A percentile compares a stretch with the other conserved stretches of the same genome.
These are phyloP conservation scores for Coniochaeta sp. DNA, from an alignment of 2,329 filamentous ascomycete genomes.

Conservation along the genomic window DNA sequence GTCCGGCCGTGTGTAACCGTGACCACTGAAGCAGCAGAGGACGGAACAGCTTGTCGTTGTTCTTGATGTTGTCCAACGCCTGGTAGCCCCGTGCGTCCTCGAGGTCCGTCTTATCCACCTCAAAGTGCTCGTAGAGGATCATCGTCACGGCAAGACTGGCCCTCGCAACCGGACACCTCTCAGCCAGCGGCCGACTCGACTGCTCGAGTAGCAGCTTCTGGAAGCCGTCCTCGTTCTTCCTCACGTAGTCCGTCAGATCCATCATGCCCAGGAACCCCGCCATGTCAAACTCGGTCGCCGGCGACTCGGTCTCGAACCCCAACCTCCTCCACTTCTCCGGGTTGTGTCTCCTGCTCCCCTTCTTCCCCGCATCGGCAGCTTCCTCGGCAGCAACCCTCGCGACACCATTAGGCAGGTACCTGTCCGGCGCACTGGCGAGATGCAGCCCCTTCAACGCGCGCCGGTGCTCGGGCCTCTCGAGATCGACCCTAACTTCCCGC, in stretches of 20 bases:
- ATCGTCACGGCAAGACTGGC: conserved; percentile 81
- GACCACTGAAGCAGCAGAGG: conserved; percentile 92
- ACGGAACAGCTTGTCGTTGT: conserved; percentile 79
- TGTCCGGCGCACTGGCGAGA: conserved; percentile 69
- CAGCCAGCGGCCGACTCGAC: conserved; percentile 58
- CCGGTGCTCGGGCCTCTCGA: conserved; percentile 83
- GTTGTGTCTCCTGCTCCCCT: conserved; percentile 65
- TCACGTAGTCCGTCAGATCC: conserved; percentile 90
- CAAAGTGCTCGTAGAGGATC: conserved; percentile 91
- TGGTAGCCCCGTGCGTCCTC: conserved; percentile 73
- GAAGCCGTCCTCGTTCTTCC: conserved; percentile 85
- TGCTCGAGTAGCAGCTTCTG: conserved; percentile 91
- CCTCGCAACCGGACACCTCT: conserved; percentile 79
- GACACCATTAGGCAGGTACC: conserved; percentile 31
- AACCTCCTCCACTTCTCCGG: conserved; percentile 89
- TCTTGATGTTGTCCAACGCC: conserved; percentile 63
- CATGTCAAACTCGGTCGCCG: conserved; percentile 74
- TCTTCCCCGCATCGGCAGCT: conserved; percentile 33
- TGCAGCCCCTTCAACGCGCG: conserved; percentile 81
- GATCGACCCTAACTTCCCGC: conserved; percentile 75
- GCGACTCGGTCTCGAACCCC: conserved; percentile 86
- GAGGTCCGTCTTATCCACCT: conserved; percentile 75
- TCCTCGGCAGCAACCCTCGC: conserved; percentile 23
- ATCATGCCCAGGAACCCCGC: conserved; percentile 93
- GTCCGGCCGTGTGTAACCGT: conserved; percentile 72